phyloP scores from a whole-genome alignment of 1,284 basidiomycete species.

The Sanguinoderma infundibulare region DNA sequence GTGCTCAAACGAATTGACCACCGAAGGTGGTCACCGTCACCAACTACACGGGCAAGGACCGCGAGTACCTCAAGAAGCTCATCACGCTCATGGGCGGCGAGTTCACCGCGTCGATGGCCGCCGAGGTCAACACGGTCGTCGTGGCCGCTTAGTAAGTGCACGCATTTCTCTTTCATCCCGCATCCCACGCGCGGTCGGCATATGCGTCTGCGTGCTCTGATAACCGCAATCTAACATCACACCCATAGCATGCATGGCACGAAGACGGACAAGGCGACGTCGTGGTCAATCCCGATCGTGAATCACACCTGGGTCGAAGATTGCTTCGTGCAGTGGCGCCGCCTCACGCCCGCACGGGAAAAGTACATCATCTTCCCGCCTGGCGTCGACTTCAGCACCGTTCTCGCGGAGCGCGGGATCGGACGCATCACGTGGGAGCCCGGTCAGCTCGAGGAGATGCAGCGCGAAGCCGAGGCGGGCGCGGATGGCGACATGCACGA shows the following conservation, averaged over 20 bases:
- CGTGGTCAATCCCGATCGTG: slow-evolving; percentile 86
- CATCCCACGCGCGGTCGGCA: not conserved
- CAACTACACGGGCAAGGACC: slow-evolving; percentile 83
- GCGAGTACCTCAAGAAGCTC: slow-evolving; percentile 86
- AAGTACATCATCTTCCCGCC: slow-evolving; percentile 72
- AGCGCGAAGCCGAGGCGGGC: slow-evolving; percentile 13
- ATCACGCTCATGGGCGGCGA: slow-evolving; percentile 77
- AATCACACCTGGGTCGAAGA: slow-evolving; percentile 92
- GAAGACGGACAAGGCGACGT: slow-evolving; percentile 74
- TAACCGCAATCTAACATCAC: not conserved
- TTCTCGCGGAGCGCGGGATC: slow-evolving; percentile 60
- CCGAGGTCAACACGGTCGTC: slow-evolving; percentile 71
- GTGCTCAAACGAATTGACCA: not conserved
- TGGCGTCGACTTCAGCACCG: slow-evolving; percentile 66
- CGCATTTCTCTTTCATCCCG: too few relatives aligned
- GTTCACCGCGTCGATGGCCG: slow-evolving; percentile 82
- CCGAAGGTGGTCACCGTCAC: slow-evolving; percentile 79
- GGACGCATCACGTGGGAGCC: slow-evolving; percentile 38
- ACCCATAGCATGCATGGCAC: slow-evolving; percentile 61
- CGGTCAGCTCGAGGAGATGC: slow-evolving; percentile 34
- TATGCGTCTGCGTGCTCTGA: not conserved
- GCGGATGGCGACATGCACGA: slow-evolving; percentile 20
- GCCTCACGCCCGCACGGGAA: slow-evolving; percentile 58
- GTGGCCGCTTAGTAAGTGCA: slow-evolving; percentile 78
- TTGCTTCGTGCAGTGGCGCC: slow-evolving; percentile 81